Evolutionary conservation across 2,329 filamentous ascomycete genomes (phyloP).

Genomic region (Alternaria brassicicola): DNA sequence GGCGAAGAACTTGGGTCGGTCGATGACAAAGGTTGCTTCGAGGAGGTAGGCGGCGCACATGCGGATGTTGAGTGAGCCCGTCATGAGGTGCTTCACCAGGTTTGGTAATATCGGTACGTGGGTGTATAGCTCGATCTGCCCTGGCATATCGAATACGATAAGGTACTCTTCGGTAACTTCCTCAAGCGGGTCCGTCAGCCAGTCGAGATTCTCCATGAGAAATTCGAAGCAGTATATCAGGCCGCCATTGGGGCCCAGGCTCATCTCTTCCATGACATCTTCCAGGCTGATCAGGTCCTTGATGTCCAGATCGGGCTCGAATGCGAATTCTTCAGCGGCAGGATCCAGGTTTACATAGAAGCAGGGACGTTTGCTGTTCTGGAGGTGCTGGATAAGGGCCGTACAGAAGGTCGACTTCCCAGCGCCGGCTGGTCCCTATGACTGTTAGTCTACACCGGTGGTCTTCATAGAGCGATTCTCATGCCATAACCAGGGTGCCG

Average conservation of each 20-base stretch:
- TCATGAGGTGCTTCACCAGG: slow-evolving; percentile 80
- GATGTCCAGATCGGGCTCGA: slow-evolving; percentile 92
- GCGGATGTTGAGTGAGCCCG: slow-evolving; percentile 84
- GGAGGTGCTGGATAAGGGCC: slow-evolving; percentile 88
- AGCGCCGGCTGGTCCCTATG: slow-evolving; percentile 82
- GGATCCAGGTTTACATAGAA: slow-evolving; percentile 99
- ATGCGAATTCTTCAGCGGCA: slow-evolving; percentile 89
- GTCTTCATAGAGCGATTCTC: not conserved
- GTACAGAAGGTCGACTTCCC: slow-evolving; percentile 98
- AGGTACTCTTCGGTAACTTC: slow-evolving; percentile 91
- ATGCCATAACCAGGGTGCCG: slow-evolving; percentile 86
- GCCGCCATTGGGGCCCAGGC: slow-evolving; percentile 87
- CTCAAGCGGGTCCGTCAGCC: slow-evolving; percentile 83
- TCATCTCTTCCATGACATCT: slow-evolving; percentile 96
- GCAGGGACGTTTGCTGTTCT: slow-evolving; percentile 87
- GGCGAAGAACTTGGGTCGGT: slow-evolving; percentile 96
- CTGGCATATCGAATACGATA: slow-evolving; percentile 98
- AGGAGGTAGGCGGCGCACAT: slow-evolving; percentile 94
- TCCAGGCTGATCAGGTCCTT: slow-evolving; percentile 91
- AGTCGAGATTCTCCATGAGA: slow-evolving; percentile 91
- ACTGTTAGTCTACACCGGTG: slow-evolving; percentile 7
- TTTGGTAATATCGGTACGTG: slow-evolving; percentile 91
- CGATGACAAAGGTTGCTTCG: slow-evolving; percentile 93
- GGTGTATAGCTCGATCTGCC: slow-evolving; percentile 98
- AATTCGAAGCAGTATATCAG: slow-evolving; percentile 98